Percentiles rank a stretch among this genome's conserved stretches.
Evolutionary conservation across 352 stramenopile genomes (phyloP).

Genomic region (Globisporangium lucens): DNA sequence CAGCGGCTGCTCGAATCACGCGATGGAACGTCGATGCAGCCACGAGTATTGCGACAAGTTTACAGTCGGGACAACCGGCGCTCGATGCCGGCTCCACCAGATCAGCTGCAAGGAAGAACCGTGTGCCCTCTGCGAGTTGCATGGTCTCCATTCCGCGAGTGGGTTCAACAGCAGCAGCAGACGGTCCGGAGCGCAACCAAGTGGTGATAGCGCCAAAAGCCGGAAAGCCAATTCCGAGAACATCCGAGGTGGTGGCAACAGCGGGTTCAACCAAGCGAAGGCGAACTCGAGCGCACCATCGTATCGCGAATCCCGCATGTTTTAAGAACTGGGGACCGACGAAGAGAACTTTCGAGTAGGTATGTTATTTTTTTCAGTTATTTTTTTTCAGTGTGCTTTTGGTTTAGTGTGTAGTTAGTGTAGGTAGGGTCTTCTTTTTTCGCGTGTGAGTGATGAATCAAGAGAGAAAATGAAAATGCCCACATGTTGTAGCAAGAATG

Average conservation of each 20-base stretch:
- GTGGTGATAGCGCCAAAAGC: neutral
- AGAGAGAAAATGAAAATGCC: neutral
- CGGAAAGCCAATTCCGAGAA: slow-evolving; percentile 12
- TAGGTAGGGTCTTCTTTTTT: neutral
- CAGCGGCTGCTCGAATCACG: slow-evolving; percentile 49
- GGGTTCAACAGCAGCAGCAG: neutral
- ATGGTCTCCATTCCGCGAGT: slow-evolving; percentile 8
- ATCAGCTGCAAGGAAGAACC: slow-evolving; percentile 47
- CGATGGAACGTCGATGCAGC: slow-evolving; percentile 38
- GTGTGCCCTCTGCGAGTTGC: slow-evolving; percentile 49
- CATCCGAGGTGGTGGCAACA: slow-evolving; percentile 8
- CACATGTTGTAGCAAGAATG: neutral
- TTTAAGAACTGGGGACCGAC: neutral
- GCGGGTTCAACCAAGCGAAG: neutral
- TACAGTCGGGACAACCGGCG: slow-evolving; percentile 20
- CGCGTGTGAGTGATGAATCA: neutral
- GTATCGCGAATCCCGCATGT: neutral
- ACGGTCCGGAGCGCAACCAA: neutral
- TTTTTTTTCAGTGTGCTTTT: neutral
- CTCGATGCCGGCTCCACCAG: slow-evolving; percentile 46
- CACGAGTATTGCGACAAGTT: slow-evolving; percentile 70
- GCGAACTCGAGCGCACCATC: neutral
- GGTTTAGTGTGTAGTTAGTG: neutral
- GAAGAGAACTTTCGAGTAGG: neutral
- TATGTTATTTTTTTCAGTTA: slow-evolving; percentile 6